Conservation (phyloP, 1,284 basidiomycete genomes). For the Puccinia hordei region DNA sequence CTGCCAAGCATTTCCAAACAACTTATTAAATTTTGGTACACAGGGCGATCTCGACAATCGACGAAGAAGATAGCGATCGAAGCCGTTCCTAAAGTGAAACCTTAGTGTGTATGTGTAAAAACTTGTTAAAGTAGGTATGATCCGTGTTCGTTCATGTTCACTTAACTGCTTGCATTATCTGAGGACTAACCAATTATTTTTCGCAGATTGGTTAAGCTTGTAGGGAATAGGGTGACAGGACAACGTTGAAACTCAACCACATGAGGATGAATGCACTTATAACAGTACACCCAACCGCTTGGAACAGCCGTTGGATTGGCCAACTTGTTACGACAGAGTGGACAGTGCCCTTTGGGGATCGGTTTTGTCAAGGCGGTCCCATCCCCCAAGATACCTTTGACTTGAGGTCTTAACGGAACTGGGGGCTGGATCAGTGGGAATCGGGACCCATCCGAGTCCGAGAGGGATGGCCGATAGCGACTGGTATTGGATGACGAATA, state of each 20-base stretch:
- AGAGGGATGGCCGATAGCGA: constrained; percentile 62
- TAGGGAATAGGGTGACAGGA: constrained; percentile 70
- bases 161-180: neutral
- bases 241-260: constrained; percentile 77
- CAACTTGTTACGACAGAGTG: constrained; percentile 74
- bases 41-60: too few species aligned
- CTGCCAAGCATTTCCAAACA: too few species aligned
- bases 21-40: too few species aligned
- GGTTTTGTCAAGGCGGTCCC: constrained; percentile 61
- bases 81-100: too few species aligned
- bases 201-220: constrained; percentile 23
- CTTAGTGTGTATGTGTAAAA: too few species aligned
- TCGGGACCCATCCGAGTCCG: constrained; percentile 57
- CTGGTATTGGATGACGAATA: constrained; percentile 77
- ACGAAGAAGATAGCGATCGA: too few species aligned
- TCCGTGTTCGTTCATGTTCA: neutral
- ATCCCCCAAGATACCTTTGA: constrained; percentile 64
- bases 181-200: constrained; percentile 45
- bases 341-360: constrained; percentile 76
- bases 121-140: neutral
- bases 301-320: constrained; percentile 88
- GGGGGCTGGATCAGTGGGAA: constrained; percentile 68
- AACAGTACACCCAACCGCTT: constrained; percentile 93
- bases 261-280: constrained; percentile 83
- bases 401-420: constrained; percentile 71